Evolutionary conservation across 495 filamentous ascomycete species (phyloP).

Genomic region (Penicillium psychrofluorescens): DNA sequence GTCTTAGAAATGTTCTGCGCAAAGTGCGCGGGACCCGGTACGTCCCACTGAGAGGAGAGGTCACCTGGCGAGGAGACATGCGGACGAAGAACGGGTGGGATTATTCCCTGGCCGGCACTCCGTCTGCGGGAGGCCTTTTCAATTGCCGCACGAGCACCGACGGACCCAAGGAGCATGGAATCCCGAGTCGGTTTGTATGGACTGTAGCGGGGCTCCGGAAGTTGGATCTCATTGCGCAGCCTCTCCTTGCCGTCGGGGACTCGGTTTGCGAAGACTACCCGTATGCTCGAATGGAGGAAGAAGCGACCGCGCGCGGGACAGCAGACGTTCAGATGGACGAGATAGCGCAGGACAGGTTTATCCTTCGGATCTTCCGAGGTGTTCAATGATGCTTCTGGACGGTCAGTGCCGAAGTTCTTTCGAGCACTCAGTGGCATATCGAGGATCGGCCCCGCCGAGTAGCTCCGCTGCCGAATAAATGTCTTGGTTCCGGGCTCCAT

Average conservation of each 20-base stretch:
- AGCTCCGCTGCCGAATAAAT: constrained; percentile 91
- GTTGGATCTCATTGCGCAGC: constrained; percentile 81
- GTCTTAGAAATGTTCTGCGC: not conserved
- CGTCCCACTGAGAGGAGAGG: constrained; percentile 17
- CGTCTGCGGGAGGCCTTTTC: constrained; percentile 52
- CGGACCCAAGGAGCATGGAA: constrained; percentile 8
- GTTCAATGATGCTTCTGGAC: constrained; percentile 31
- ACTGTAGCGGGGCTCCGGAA: constrained; percentile 81
- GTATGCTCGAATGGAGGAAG: constrained; percentile 84
- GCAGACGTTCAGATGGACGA: constrained; percentile 92
- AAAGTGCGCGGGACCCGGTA: not conserved
- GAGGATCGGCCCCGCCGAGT: constrained; percentile 80
- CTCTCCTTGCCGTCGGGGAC: constrained; percentile 96
- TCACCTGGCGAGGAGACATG: constrained; percentile 6
- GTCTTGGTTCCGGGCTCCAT: constrained; percentile 96
- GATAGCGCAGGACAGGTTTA: constrained; percentile 78
- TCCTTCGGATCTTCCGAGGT: constrained; percentile 47
- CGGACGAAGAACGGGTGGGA: constrained; percentile 5
- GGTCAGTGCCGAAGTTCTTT: constrained; percentile 42
- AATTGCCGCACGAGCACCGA: constrained; percentile 25
- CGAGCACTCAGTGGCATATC: constrained; percentile 53
- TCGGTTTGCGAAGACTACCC: constrained; percentile 95
- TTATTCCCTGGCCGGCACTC: constrained; percentile 46
- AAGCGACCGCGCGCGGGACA: constrained; percentile 76
- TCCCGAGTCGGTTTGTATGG: constrained; percentile 68